phyloP scores from a whole-genome alignment of 306 rosid genomes.

The Cucumis melo region DNA sequence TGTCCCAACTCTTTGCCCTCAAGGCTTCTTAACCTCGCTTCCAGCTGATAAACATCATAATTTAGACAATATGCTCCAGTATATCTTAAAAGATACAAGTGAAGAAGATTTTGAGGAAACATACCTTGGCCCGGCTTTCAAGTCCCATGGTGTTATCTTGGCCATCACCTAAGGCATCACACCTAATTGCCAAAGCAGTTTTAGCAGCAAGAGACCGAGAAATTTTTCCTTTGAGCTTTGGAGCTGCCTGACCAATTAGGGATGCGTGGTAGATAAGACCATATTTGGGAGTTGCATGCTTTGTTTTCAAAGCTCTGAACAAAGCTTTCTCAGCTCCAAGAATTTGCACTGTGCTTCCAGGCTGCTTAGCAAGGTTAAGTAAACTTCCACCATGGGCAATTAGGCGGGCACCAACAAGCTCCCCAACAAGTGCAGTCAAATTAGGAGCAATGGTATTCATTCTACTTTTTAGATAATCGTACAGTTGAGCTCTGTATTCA shows the following conservation, averaged over 20 bases:
- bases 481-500: conserved; percentile 78
- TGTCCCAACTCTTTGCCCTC: conserved; percentile 84
- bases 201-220: conserved; percentile 90
- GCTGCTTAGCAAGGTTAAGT: conserved; percentile 90
- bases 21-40: conserved; percentile 67
- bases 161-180: conserved; percentile 74
- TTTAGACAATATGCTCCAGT: neutral
- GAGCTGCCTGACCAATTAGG: conserved; percentile 85
- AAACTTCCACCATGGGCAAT: conserved; percentile 93
- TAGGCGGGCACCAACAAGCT: conserved; percentile 96
- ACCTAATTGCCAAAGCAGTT: conserved; percentile 67
- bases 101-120: neutral
- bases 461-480: conserved; percentile 73
- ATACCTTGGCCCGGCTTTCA: conserved; percentile 73
- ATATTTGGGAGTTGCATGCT: conserved; percentile 88
- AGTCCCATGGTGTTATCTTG: conserved; percentile 77
- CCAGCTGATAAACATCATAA: conserved; percentile 32
- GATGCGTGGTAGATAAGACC: conserved; percentile 97
- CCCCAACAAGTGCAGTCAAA: conserved; percentile 88
- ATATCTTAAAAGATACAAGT: neutral
- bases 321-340: conserved; percentile 98
- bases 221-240: conserved; percentile 77
- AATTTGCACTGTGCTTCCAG: conserved; percentile 90
- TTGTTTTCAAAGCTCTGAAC: conserved; percentile 80
- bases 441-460: conserved; percentile 93